These are phyloP conservation scores for Penicillium sp. DNA, from an alignment of 2,329 filamentous ascomycete species.

Conservation along the genomic window DNA sequence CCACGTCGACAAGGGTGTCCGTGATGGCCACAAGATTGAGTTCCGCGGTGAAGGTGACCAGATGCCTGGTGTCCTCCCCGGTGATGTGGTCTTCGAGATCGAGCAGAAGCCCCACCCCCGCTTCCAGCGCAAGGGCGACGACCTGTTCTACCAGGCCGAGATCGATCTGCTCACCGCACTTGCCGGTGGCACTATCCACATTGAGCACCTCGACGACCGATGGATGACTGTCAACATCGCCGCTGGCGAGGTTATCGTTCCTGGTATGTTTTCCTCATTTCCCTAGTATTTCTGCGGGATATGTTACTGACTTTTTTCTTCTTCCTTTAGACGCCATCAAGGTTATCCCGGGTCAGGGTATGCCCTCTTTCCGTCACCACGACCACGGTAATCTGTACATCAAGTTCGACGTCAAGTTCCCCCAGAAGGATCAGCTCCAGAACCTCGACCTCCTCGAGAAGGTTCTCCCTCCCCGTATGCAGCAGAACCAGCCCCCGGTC, in stretches of 20 bases:
- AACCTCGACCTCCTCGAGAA: slow-evolving; percentile 78
- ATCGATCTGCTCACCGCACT: slow-evolving; percentile 95
- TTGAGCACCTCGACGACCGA: slow-evolving; percentile 96
- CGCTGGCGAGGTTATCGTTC: slow-evolving; percentile 90
- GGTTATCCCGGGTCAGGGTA: slow-evolving; percentile 93
- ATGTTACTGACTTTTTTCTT: slow-evolving; percentile 3
- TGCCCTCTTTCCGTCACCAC: slow-evolving; percentile 95
- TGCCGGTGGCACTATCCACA: slow-evolving; percentile 83
- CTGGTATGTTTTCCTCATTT: slow-evolving; percentile 60
- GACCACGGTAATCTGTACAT: slow-evolving; percentile 95
- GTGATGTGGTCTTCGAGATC: slow-evolving; percentile 97
- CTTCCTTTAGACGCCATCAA: slow-evolving; percentile 72
- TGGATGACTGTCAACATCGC: slow-evolving; percentile 93
- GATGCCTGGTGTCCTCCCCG: slow-evolving; percentile 85
- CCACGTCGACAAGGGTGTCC: slow-evolving; percentile 92
- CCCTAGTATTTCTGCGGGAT: neutral
- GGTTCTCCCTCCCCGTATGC: slow-evolving; percentile 72
- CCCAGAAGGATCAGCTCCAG: slow-evolving; percentile 67
- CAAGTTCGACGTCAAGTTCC: slow-evolving; percentile 97
- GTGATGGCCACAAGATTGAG: slow-evolving; percentile 92
- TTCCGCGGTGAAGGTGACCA: slow-evolving; percentile 97
- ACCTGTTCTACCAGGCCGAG: slow-evolving; percentile 90
- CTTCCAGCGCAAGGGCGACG: slow-evolving; percentile 95
- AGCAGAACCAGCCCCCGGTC: slow-evolving; percentile 66
- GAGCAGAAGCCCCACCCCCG: slow-evolving; percentile 97